These are phyloP conservation scores for Powellomyces hirtus DNA, from an alignment of 192 early-diverging fungal species.

Conservation along the genomic window DNA sequence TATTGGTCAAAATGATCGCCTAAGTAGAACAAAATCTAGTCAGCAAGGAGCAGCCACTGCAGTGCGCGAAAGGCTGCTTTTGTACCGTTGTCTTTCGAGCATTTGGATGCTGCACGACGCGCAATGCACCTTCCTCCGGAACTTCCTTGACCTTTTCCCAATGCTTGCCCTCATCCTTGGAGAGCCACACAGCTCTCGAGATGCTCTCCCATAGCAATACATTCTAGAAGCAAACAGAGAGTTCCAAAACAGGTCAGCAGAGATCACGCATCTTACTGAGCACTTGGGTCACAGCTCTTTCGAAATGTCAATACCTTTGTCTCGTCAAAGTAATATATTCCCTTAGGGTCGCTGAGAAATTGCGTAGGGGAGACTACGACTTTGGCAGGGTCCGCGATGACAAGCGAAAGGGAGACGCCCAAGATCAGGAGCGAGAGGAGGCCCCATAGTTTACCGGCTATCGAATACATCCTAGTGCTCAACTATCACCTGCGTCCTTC, in stretches of 20 bases:
- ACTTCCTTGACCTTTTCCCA: background rate
- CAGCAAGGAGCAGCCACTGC: background rate
- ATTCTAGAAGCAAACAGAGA: background rate
- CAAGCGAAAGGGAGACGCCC: too few species aligned
- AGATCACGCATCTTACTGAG: background rate
- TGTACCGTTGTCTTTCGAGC: background rate
- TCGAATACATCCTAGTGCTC: too few species aligned
- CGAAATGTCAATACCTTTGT: background rate
- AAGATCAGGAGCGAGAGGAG: too few species aligned
- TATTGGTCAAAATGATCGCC: background rate
- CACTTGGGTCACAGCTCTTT: background rate
- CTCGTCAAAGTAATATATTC: background rate
- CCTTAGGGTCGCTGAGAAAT: too few species aligned
- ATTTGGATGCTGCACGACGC: background rate
- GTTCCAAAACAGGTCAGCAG: background rate
- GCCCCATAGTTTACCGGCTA: too few species aligned
- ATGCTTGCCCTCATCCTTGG: background rate
- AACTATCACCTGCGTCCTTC: too few species aligned
- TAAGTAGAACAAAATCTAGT: background rate
- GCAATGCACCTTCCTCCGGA: background rate
- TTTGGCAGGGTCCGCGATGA: too few species aligned
- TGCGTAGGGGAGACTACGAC: too few species aligned
- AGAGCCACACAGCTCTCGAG: background rate
- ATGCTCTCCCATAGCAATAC: background rate
- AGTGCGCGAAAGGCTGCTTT: background rate